These are phyloP conservation scores for Murraya paniculata DNA, from an alignment of 345 rosid species.

Conservation along the genomic window DNA sequence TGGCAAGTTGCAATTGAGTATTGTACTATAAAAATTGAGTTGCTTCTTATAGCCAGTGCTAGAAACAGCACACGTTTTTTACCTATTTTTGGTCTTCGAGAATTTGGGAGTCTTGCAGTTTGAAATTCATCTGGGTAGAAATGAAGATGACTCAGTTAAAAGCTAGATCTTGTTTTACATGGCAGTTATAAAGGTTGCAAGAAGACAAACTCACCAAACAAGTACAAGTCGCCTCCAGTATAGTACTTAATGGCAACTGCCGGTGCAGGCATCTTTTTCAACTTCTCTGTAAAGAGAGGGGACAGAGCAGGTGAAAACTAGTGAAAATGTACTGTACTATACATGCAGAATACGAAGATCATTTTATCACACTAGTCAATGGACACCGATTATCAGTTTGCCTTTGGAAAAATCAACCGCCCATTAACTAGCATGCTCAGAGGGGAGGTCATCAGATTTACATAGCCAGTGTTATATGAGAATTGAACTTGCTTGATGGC, in stretches of 20 bases:
- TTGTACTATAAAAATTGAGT: background rate
- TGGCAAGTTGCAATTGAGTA: background rate
- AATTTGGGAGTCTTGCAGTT: conserved; percentile 72
- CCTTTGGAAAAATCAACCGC: background rate
- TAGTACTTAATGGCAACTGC: conserved; percentile 88
- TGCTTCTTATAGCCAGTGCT: background rate
- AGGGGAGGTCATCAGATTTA: background rate
- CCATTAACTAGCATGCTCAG: background rate
- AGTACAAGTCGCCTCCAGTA: conserved; percentile 81
- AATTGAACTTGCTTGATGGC: background rate
- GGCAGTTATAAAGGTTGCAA: background rate
- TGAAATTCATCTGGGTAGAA: conserved; percentile 83
- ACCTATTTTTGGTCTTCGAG: conserved; percentile 97
- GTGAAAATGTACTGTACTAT: background rate
- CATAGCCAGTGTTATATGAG: background rate
- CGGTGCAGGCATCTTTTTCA: conserved; percentile 86
- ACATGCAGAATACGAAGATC: background rate
- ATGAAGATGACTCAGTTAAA: conserved; percentile 3
- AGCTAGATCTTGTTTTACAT: background rate
- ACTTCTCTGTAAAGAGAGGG: conserved; percentile 51
- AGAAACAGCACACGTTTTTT: background rate
- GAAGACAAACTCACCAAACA: conserved; percentile 64
- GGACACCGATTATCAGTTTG: background rate
- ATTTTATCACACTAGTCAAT: background rate
- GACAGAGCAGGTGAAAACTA: conserved; percentile 3